These are phyloP conservation scores for Dryas octopetala DNA, from an alignment of 306 rosid genomes.

Conservation along the genomic window DNA sequence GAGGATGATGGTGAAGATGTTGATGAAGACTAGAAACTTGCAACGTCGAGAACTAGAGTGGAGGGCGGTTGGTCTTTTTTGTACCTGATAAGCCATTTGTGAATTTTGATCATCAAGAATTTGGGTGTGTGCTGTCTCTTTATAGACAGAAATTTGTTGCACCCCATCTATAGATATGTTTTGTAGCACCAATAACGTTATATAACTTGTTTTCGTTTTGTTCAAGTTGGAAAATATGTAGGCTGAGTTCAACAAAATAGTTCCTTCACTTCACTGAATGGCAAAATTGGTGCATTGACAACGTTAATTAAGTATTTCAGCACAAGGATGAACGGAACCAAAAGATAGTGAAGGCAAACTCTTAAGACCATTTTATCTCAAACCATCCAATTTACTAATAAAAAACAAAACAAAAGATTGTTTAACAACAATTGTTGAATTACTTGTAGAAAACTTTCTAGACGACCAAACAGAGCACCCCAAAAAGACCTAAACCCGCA, in stretches of 20 bases:
- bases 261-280: background rate
- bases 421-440: background rate
- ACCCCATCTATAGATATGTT: background rate
- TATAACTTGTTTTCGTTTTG: background rate
- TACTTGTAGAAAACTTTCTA: background rate
- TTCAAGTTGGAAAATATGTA: background rate
- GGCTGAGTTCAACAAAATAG: constrained; percentile 3
- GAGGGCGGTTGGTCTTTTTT: background rate
- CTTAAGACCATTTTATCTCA: background rate
- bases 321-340: background rate
- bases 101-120: background rate
- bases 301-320: background rate
- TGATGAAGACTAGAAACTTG: constrained; percentile 26
- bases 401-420: background rate
- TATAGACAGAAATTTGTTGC: background rate
- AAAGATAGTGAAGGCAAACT: background rate
- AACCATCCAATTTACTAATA: background rate
- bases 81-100: background rate
- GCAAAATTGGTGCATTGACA: background rate
- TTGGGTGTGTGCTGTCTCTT: background rate
- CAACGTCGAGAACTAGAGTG: background rate
- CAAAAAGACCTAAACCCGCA: background rate
- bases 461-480: background rate
- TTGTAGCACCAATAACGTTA: background rate
- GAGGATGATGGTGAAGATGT: constrained; percentile 19